phyloP scores from a whole-genome alignment of 2,329 filamentous ascomycete species.

The Arthrocladium fulminans region DNA sequence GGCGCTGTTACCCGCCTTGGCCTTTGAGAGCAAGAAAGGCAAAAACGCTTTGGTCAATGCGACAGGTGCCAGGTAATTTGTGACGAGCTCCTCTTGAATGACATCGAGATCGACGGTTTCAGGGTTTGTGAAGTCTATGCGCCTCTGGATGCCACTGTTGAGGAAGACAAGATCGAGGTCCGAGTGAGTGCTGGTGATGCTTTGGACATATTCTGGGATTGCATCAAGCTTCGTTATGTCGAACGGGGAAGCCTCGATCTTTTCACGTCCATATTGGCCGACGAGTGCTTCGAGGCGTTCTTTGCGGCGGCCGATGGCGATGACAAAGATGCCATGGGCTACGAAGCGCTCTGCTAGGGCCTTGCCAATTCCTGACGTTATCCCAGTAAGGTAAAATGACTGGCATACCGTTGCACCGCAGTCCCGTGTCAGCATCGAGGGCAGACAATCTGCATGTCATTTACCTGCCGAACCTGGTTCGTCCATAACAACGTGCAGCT shows the following conservation, averaged over 20 bases:
- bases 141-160: constrained; percentile 46
- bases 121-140: constrained; percentile 42
- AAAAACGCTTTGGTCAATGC: constrained; percentile 43
- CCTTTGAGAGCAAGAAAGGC: constrained; percentile 37
- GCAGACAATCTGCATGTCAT: too few relatives aligned
- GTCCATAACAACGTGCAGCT: too few relatives aligned
- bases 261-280: constrained; percentile 38
- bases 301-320: constrained; percentile 44
- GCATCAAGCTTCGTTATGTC: constrained; percentile 44
- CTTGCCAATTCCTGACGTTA: constrained; percentile 38
- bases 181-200: constrained; percentile 35
- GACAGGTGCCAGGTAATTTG: constrained; percentile 44
- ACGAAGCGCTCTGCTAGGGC: constrained; percentile 44
- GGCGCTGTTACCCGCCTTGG: constrained; percentile 34
- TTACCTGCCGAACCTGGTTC: too few relatives aligned
- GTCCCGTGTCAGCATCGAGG: too few relatives aligned
- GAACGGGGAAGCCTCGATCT: constrained; percentile 38
- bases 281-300: constrained; percentile 44
- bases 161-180: constrained; percentile 46
- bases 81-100: constrained; percentile 39
- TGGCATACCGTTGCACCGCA: too few relatives aligned
- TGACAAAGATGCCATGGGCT: constrained; percentile 38
- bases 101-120: constrained; percentile 37
- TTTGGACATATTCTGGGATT: constrained; percentile 37
- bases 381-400: too few relatives aligned